Base-by-base conservation (phyloP, 495 filamentous ascomycete genomes). In the Geoglossum glabrum region DNA sequence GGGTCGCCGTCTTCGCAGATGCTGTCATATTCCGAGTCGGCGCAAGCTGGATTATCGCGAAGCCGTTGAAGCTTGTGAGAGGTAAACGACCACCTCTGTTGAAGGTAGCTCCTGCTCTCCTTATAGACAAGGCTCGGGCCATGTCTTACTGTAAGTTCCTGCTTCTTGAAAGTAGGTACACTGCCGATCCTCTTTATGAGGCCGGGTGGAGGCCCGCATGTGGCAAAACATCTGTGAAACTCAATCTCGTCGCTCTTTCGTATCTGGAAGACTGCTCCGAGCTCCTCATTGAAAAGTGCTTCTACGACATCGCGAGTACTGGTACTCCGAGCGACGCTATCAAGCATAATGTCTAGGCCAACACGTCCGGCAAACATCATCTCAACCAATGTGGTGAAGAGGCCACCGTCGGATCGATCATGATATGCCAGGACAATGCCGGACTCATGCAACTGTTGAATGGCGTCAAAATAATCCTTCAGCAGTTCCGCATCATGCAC, bases 301-400 rank as follows among this genome's bases (percentile, higher is more conserved):
- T 84, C 79, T 3, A 93, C 69, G 51, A 93, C 66, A 64, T 85
- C 78, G 13, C 72, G 68, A 23, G 81, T 69, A 50, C 82, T 73
- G 56, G 71, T 73, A 21, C 66, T 73, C 40, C 65, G 64, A 64
- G 70, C 75, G 54, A 94, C 74, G 45, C 74, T 77, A 66, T 95
- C 90, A 60, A 96, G 71, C 77, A 86, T 84, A 40, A 97, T 72
- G 56, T 90, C 83, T 26, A 86, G 78, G 59, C 93, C 93, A 63
- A 89, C 94, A 46, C 92, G 82, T 28, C 92, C 92, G 11, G 92
- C 92, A 64, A 98, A 96, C 80, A 95, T 93, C 92, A 97, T 97
- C 68, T 98, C 92, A 11, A 81, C 85, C 11, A 97, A 73, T 8
- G 90, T 88, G 13, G 90, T 95, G 63, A 97, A 80, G 4, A 98